Base-by-base conservation (phyloP, 1,284 basidiomycete species). In the Kwoniella shivajii region DNA sequence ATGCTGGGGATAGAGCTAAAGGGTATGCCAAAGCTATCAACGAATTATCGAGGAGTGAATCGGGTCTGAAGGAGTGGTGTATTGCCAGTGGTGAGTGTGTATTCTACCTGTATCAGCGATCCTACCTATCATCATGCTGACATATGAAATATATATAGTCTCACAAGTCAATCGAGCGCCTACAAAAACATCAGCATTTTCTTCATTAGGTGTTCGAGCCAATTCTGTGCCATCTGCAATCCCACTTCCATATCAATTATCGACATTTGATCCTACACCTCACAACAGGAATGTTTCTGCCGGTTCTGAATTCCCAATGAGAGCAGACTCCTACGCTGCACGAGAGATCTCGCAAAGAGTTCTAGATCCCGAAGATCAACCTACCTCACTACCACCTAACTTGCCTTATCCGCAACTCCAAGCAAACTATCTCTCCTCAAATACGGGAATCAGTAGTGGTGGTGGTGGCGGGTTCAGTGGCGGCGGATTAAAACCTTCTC, bases 1-100 rank as follows among this genome's bases (percentile, higher is more conserved):
- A 81, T 29, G 68, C 88, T 0, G 72, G 85, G 3, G 92, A 95
- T 69, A 82, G 92, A 37, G 89, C 88, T 46, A 74, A 81, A 29
- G 84, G 85, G 43, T 96, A 95, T 70, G 88, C 89, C 7, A 78
- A 80, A 60, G 92, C 91, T 76, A 89, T 94, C 64, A 90, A 91
- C 68, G 90, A 92, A 67, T 77, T 95, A 20, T 83, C 85, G 45
- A 79, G 82, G 58, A 85, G 85, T 64, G 89, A 93, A 69, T 88
- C 87, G 67, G 91, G 92, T 18, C 74, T 95, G 57, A 79, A 80
- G 14, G 86, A 88, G 24, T 94, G 92, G 92, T 80, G 90, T 43
- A 65, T 78, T 33, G 82, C 82, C 46, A 82, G 82, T 57, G 82
- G 89, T 89, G 68, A 54, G 82, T 76, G 4, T 13, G 6, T 18